Base-by-base conservation (phyloP, 352 stramenopile species). In the Phytopythium oedochilum region DNA sequence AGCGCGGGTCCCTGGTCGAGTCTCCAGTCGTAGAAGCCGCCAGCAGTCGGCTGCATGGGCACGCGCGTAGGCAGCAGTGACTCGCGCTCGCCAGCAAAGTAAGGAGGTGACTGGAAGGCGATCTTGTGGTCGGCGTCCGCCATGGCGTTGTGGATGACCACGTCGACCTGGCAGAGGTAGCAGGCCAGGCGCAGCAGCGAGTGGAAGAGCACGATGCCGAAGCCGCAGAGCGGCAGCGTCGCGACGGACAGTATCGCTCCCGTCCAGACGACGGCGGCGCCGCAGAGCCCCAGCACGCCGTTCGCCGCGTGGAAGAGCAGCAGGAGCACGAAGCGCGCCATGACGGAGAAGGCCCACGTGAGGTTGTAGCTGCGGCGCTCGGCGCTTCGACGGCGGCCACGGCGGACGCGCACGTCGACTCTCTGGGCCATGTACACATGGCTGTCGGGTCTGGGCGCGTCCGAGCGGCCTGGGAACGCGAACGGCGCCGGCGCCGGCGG, bases 201-300 rank as follows among this genome's bases (percentile, higher is more conserved):
- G 17, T 73, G 63, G 42, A 83, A 79, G 38, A 88, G 59, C 11
- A 79, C 53, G 42, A 87, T 44, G 26, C 75, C 73, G n/a, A 73
- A 72, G 47, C 75, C 72, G 28, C 75, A 87, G 14, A 87, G 49
- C n/a, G 77, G 75, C 23, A 90, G 66, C 43, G 68, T 60, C 42
- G 68, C 29, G 22, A 79, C 39, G 11, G 65, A 38, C 29, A 83
- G 44, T 34, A 58, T 17, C 8, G 67, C 51, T 1, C 57, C 67
- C 2, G 7, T n/a, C 52, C 53, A 61, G 28, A 77, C 65, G 3
- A 63, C n/a, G 2, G 60, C 34, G 2, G 61, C 61, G 1, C 54
- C 55, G 10, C 59, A 29, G 42, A 70, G 10, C 6, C 55, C 66
- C 12, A 77, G 50, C 22, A 43, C 56, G 11, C 32, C 52, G 11